Percentiles rank a stretch among this genome's conserved stretches.
Conservation (phyloP, 2,329 filamentous ascomycete species). For the Ophiocordyceps camponoti-saundersi region DNA sequence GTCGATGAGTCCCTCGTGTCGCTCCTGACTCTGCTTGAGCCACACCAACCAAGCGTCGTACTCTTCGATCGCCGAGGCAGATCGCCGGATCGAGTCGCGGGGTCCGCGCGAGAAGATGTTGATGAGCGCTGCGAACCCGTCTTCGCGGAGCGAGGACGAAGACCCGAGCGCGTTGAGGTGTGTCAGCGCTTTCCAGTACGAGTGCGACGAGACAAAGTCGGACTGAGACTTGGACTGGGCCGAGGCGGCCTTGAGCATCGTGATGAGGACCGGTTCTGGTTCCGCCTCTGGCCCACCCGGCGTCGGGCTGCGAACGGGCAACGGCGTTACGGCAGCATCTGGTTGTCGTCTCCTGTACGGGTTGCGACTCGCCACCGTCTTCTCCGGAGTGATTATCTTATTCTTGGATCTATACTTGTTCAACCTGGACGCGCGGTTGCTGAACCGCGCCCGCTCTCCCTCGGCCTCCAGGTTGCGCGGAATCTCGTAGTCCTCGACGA, state of each 20-base stretch:
- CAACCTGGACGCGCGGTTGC: slow-evolving; percentile 48
- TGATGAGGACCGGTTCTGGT: slow-evolving; percentile 40
- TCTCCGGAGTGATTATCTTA: slow-evolving; percentile 33
- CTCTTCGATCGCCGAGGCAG: slow-evolving; percentile 56
- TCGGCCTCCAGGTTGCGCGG: slow-evolving; percentile 47
- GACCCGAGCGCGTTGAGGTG: slow-evolving; percentile 49
- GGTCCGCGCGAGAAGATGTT: slow-evolving; percentile 60
- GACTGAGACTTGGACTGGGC: slow-evolving; percentile 61
- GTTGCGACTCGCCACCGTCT: slow-evolving; percentile 37
- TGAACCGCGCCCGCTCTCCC: slow-evolving; percentile 45
- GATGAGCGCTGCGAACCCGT: slow-evolving; percentile 55
- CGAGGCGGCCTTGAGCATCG: slow-evolving; percentile 63
- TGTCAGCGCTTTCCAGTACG: slow-evolving; percentile 71
- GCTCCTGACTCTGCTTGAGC: slow-evolving; percentile 67
- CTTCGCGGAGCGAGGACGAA: slow-evolving; percentile 37
- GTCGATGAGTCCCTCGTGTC: slow-evolving; percentile 57
- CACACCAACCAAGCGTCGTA: slow-evolving; percentile 71
- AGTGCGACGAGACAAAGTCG: slow-evolving; percentile 69
- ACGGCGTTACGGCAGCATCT: slow-evolving; percentile 2
- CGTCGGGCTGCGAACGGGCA: slow-evolving; percentile 1
- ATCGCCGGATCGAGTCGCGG: slow-evolving; percentile 50
- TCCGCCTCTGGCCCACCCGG: slow-evolving; percentile 15
- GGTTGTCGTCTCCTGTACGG: slow-evolving; percentile 29
- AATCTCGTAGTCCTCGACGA: slow-evolving; percentile 72
- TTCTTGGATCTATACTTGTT: slow-evolving; percentile 45